These are phyloP conservation scores for Calonectria ilicicola DNA, from an alignment of 2,329 filamentous ascomycete genomes.

Conservation along the genomic window DNA sequence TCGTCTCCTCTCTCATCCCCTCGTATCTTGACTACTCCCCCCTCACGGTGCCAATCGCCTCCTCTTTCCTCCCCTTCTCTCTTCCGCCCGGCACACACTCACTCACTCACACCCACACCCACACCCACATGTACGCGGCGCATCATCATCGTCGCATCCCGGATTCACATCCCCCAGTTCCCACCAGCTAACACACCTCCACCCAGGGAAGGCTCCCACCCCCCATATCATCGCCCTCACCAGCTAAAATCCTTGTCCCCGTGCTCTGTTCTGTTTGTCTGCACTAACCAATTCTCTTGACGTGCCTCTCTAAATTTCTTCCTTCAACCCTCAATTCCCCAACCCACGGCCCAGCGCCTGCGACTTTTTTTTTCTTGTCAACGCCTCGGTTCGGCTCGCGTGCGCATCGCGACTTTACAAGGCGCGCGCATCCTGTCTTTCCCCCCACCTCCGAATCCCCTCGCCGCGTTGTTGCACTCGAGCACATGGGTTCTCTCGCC, in stretches of 20 bases:
- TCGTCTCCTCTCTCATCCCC: conserved; percentile 4
- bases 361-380: conserved; percentile 36
- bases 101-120: neutral
- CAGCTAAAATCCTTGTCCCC: conserved; percentile 19
- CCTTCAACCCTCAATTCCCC: conserved; percentile 6
- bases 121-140: conserved; percentile 13
- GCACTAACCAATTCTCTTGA: conserved; percentile 22
- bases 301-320: conserved; percentile 8
- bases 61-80: neutral
- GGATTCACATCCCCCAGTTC: conserved; percentile 21
- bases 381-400: conserved; percentile 34
- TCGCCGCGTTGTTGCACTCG: conserved; percentile 37
- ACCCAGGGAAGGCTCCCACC: conserved; percentile 12
- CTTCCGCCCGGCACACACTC: neutral
- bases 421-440: conserved; percentile 32
- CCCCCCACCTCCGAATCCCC: conserved; percentile 31
- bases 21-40: neutral
- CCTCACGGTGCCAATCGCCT: conserved; percentile 10
- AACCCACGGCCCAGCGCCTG: conserved; percentile 20
- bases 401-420: conserved; percentile 41
- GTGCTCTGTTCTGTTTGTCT: neutral
- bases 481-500: conserved; percentile 43
- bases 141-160: conserved; percentile 25
- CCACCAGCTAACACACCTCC: conserved; percentile 21
- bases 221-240: conserved; percentile 21